phyloP scores from a whole-genome alignment of 225 moss, liverwort and hornwort genomes.

The Asterella californica region DNA sequence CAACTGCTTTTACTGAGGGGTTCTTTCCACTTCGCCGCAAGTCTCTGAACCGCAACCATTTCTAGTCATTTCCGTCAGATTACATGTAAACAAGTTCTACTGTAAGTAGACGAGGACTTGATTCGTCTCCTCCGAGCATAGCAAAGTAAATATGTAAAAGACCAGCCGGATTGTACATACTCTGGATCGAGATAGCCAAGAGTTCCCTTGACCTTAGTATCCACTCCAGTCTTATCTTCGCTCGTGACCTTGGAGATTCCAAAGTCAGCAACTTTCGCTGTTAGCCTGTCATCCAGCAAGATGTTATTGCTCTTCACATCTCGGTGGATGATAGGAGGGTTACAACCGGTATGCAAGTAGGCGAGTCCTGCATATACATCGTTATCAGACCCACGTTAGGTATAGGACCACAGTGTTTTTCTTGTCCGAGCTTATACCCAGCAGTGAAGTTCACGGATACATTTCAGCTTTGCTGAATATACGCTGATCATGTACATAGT shows the following conservation, averaged over 20 bases:
- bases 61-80: neutral
- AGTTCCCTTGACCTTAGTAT: conserved; percentile 69
- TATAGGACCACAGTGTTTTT: too few relatives aligned
- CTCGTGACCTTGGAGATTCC: conserved; percentile 71
- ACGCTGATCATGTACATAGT: neutral
- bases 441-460: too few relatives aligned
- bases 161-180: conserved; percentile 27
- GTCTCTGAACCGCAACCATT: too few relatives aligned
- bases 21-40: neutral
- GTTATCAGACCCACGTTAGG: too few relatives aligned
- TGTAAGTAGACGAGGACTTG: neutral
- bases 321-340: conserved; percentile 75
- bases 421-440: neutral
- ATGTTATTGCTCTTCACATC: conserved; percentile 85
- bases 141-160: neutral
- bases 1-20: neutral
- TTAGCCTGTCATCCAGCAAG: conserved; percentile 52
- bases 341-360: conserved; percentile 65
- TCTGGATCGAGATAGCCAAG: conserved; percentile 82
- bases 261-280: conserved; percentile 74
- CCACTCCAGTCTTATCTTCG: conserved; percentile 57
- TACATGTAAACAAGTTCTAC: neutral
- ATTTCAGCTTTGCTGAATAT: neutral
- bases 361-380: conserved; percentile 38
- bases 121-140: neutral